Evolutionary conservation across 768 basidiomycete genomes (phyloP), one percentile per base, ranked within the genome.

Genomic region (Termitomyces sp.): DNA sequence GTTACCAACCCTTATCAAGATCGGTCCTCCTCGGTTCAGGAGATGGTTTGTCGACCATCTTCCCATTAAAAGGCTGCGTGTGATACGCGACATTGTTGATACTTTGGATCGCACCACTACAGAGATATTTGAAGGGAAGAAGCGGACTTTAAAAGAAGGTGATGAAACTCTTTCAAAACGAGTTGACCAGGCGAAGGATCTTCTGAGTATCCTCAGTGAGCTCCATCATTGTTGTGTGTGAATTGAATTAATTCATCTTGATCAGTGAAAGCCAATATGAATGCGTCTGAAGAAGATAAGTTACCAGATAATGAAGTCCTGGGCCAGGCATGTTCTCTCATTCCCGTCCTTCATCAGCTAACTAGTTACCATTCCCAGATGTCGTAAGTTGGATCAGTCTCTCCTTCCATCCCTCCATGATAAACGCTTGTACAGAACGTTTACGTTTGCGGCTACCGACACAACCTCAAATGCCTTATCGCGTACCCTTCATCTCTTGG

Each of bases 381-480:
- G 58, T 54, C 62, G 62, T 61, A 59, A 43, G 61, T 59, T 42
- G 39, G 13, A 26, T 22, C 34, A 3, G 20, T 26, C 20, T 31
- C 2, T 27, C 1, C n/a, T 12, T 36, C 5, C 16, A 13, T 16
- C 9, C 20, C 16, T 16, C 7, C 22, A 6, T 34, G 13, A 22
- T 16, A 20, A 41, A 12, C 3, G 9, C n/a, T 42, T 42, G 7
- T 22, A 9, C 47, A 64, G 63, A 31, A 69, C 70, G 1, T 60
- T 73, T 24, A 63, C 68, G 22, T 69, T 74, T 27, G 71, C 72
- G 0, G 72, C 64, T 4, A 68, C 66, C 53, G 73, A 75, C 55
- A 75, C 73, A 1, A 74, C 73, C 0, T 70, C 72, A 18, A 67
- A 61, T 10, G 67, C 67, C 2, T 62, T 74, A 16, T 63, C 67